phyloP scores from a whole-genome alignment of 441 rosid genomes.

The Viola pubescens region DNA sequence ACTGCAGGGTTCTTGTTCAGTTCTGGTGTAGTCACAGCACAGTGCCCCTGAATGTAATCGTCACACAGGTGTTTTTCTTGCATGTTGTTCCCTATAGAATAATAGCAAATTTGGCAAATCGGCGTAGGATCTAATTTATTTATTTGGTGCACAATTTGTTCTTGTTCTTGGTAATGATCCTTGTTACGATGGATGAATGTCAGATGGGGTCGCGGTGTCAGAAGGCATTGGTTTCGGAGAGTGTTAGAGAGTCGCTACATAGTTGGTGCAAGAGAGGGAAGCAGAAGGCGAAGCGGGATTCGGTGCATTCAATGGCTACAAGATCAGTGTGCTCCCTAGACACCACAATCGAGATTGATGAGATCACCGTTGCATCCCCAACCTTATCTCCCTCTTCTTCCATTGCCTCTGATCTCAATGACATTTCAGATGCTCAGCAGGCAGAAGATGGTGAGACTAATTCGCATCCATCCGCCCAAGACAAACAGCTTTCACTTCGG shows the following conservation, averaged over 20 bases:
- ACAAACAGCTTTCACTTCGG: slow-evolving; percentile 29
- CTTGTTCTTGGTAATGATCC: background rate
- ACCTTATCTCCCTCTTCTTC: slow-evolving; percentile 68
- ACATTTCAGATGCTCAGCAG: slow-evolving; percentile 35
- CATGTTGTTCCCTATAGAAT: too few relatives aligned
- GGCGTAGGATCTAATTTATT: too few relatives aligned
- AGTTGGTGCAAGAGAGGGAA: slow-evolving; percentile 90
- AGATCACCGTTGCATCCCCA: slow-evolving; percentile 64
- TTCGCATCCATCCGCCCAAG: slow-evolving; percentile 25
- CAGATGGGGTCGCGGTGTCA: slow-evolving; percentile 85
- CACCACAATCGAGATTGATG: slow-evolving; percentile 53
- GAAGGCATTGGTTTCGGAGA: slow-evolving; percentile 76
- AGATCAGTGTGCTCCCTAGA: slow-evolving; percentile 83
- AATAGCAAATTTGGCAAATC: too few relatives aligned
- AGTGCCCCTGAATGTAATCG: slow-evolving; percentile 76
- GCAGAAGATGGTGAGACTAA: slow-evolving; percentile 35
- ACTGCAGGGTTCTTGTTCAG: slow-evolving; percentile 76
- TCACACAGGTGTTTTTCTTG: slow-evolving; percentile 47
- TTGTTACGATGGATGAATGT: slow-evolving; percentile 5
- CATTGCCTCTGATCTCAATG: slow-evolving; percentile 25
- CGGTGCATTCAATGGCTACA: slow-evolving; percentile 38
- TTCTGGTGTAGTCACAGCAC: slow-evolving; percentile 95
- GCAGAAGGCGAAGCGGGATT: slow-evolving; percentile 56
- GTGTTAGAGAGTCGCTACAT: slow-evolving; percentile 85
- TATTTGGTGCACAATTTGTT: too few relatives aligned